Conservation (phyloP, 768 basidiomycete genomes). For the Russula olivacea region DNA sequence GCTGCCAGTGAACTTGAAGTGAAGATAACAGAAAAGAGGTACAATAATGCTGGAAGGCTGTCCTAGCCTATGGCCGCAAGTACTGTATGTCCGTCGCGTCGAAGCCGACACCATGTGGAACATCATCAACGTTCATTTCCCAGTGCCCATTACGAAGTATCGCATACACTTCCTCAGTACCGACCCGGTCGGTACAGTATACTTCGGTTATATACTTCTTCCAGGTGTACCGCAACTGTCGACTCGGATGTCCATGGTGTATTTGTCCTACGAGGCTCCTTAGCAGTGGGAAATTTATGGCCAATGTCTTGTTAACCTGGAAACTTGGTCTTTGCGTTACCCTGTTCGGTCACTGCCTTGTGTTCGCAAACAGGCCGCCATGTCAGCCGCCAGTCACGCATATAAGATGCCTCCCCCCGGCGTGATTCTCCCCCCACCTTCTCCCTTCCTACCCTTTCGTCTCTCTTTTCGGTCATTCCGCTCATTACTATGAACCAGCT, state of each 20-base stretch:
- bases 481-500: slow-evolving; percentile 18
- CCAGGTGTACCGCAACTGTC: neutral
- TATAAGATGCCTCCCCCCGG: slow-evolving; percentile 11
- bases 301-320: neutral
- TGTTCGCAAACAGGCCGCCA: neutral
- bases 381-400: slow-evolving; percentile 21
- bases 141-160: neutral
- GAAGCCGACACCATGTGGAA: neutral
- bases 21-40: neutral
- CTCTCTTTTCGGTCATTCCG: neutral
- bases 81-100: neutral
- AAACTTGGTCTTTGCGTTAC: neutral
- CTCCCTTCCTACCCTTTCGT: neutral
- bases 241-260: neutral
- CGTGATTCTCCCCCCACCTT: neutral
- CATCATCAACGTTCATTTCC: neutral
- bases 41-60: neutral
- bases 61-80: too few relatives aligned
- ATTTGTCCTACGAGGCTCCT: neutral
- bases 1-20: neutral
- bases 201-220: neutral
- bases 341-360: neutral
- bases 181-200: neutral
- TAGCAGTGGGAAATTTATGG: neutral
- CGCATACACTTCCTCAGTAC: neutral